These are phyloP conservation scores for Phaeosphaeriaceae sp. DNA, from an alignment of 2,329 filamentous ascomycete genomes.

Conservation along the genomic window DNA sequence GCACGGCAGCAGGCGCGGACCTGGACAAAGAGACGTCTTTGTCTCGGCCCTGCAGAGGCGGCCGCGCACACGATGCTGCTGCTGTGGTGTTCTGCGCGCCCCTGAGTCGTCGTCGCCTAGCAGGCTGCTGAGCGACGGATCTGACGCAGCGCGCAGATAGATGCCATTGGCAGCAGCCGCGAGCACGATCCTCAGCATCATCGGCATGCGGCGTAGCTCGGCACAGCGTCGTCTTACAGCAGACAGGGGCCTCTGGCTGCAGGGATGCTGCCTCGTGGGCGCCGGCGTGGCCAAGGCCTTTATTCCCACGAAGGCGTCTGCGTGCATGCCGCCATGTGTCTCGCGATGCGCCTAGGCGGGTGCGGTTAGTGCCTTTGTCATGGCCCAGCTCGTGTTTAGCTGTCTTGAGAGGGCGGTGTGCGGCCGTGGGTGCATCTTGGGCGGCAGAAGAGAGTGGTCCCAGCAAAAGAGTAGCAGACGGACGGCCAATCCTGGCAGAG, in stretches of 20 bases:
- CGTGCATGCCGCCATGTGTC: constrained; percentile 40
- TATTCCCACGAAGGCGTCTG: constrained; percentile 36
- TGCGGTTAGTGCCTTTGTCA: constrained; percentile 36
- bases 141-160: background rate
- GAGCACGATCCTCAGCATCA: background rate
- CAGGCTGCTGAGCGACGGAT: constrained; percentile 2
- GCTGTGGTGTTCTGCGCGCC: background rate
- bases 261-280: constrained; percentile 47
- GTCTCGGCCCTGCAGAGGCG: constrained; percentile 11
- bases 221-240: constrained; percentile 7
- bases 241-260: constrained; percentile 9
- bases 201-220: constrained; percentile 18
- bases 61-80: constrained; percentile 15
- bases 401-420: constrained; percentile 35
- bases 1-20: background rate
- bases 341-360: constrained; percentile 10
- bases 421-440: constrained; percentile 15
- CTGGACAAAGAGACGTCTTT: constrained; percentile 16
- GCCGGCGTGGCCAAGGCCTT: constrained; percentile 35
- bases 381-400: constrained; percentile 27
- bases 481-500: constrained; percentile 41
- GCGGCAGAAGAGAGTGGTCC: constrained; percentile 32
- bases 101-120: constrained; percentile 1
- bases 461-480: constrained; percentile 6
- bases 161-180: background rate